Base-by-base conservation (phyloP, 2,329 filamentous ascomycete species). In the Didymella lethalis region DNA sequence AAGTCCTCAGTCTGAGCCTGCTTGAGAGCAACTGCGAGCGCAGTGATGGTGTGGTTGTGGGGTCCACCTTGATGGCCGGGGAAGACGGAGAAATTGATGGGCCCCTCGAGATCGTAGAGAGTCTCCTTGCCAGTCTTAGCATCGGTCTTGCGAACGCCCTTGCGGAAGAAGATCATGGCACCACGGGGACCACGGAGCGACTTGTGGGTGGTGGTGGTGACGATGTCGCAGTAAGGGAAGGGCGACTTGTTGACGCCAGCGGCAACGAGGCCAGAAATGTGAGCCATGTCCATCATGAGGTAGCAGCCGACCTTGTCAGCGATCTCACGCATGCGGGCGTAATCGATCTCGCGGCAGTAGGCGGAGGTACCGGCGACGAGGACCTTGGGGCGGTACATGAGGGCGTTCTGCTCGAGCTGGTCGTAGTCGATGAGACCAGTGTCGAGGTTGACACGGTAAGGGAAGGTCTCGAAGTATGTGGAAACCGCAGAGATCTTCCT, bases 401-500 rank as follows among this genome's bases (percentile, higher is more conserved):
- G 84, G 48, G 95, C 94, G 62, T 93, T 85, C 77, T 96, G 88
- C 79, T 96, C 93, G 53, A 99, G 86, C 75, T 90, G 90, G 74
- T 92, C 89, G 79, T 99, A 99, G 83, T 99, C 93, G 74, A 99
- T 99, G 69, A 94, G 84, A 60, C 95, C 95, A 6, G 94, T 98
- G 63, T 88, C 84, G 75, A 96, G 91, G 81, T 97, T 88, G 54
- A 98, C 86, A 59, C 92, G 89, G 84, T 99, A 99, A 5, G 95
- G 95, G 64, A 99, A 83, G 34, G 95, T 99, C 83, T 99, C 95
- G 77, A 99, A 99, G 83, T 99, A 99, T 77, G 96, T 98, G 57
- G 94, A 98, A 66, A 99, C 89, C 72, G 93, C 93, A n/a, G 94
- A 98, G 77, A 99, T 98, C 86, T 99, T 99, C 84, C 91, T 92